A percentile compares a stretch with the other conserved stretches of the same genome.
phyloP scores from a whole-genome alignment of 179 eudicot species.

The Vitellaria paradoxa region DNA sequence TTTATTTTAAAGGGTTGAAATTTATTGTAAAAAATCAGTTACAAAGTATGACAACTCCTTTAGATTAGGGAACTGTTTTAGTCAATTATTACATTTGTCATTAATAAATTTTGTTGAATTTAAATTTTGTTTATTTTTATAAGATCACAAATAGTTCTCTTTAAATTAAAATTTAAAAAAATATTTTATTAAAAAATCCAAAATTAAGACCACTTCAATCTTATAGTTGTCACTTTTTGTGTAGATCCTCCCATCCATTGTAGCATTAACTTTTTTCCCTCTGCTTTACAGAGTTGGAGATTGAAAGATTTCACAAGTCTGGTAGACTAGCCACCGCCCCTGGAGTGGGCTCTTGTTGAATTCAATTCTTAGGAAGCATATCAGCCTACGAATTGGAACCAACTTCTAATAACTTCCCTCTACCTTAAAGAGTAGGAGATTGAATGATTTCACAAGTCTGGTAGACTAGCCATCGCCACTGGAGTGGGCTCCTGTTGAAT shows the following conservation, averaged over 20 bases:
- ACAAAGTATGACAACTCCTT: too few relatives aligned
- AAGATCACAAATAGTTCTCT: background rate
- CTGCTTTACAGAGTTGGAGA: too few relatives aligned
- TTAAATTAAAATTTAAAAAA: background rate
- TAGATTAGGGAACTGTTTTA: too few relatives aligned
- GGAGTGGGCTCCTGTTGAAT: background rate
- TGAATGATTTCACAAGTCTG: too few relatives aligned
- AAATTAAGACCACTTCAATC: conserved; percentile 14
- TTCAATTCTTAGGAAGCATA: background rate
- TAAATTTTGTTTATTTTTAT: too few relatives aligned
- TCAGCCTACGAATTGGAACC: background rate
- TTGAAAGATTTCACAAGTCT: too few relatives aligned
- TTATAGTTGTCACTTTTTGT: conserved; percentile 73
- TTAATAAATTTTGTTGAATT: too few relatives aligned
- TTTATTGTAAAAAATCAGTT: too few relatives aligned
- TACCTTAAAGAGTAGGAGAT: too few relatives aligned
- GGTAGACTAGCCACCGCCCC: background rate
- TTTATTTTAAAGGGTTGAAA: too few relatives aligned
- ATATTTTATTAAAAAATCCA: background rate
- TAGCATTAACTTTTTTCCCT: conserved; percentile 41
- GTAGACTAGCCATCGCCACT: background rate
- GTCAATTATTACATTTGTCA: too few relatives aligned
- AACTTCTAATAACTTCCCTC: too few relatives aligned
- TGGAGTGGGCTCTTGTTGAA: background rate
- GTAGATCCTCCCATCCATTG: conserved; percentile 97